Base-by-base conservation (phyloP, 768 basidiomycete genomes). In the Pisolithus albus region DNA sequence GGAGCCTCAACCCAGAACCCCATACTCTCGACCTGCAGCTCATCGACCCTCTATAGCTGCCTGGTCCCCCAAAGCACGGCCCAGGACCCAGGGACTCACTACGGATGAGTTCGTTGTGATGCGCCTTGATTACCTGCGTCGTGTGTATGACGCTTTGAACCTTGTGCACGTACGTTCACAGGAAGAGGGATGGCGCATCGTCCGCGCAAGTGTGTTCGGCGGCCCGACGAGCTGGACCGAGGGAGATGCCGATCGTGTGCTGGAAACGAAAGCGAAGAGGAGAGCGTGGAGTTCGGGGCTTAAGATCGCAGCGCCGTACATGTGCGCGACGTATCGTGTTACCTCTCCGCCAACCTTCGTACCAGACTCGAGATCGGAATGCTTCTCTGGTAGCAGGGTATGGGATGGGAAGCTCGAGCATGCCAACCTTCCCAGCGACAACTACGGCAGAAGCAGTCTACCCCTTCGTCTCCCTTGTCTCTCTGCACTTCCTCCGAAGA, bases 211-310 rank as follows among this genome's bases (percentile, higher is more conserved):
- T 4, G 38, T 26, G 15, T 58, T 52, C 9, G 56, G 59, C 45
- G 55, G 58, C 56, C 49, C 51, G 59, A 54, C 62, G 55, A 51
- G 51, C 54, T 65, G 63, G 66, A 53, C 54, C 55, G 66, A 67
- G 18, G 7, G 50, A 10, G 66, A 67, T 26, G 18, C 43, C 4
- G 65, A 69, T 47, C 53, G 39, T 15, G 64, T 79, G 6, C 69
- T 87, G 21, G 83, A 84, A 62, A 72, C 79, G 38, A 77, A 76
- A 55, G 77, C 79, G 32, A 73, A 79, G 37, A 74, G 86, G 28
- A 73, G 84, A 9, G 86, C 86, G 7, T 88, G 86, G 86, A 72
- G 79, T 49, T 79, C 79, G 54, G 70, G 75, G 34, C 72, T 74
- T 18, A 71, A 78, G 53, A 60, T 74, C 45, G 66, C 68, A 46